phyloP scores from a whole-genome alignment of 208 protist species.

The Crithidia sp. region DNA sequence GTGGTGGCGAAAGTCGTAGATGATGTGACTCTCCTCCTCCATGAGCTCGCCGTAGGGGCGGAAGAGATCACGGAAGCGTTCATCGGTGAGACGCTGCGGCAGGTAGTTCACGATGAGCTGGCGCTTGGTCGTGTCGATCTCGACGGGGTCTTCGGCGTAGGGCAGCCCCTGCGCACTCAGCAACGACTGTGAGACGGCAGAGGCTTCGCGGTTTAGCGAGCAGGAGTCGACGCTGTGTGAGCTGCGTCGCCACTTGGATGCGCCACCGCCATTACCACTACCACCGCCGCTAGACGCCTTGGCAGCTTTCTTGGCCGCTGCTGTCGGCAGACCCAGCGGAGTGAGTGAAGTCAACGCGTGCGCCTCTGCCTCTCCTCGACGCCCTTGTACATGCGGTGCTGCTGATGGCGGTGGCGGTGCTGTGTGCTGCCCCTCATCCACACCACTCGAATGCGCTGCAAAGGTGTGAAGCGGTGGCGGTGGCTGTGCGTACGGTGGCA shows the following conservation, averaged over 20 bases:
- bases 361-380: too few species aligned
- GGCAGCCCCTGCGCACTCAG: slow-evolving; percentile 34
- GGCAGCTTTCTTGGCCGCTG: too few species aligned
- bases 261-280: neutral
- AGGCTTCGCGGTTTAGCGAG: neutral
- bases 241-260: neutral
- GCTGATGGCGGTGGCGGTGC: too few species aligned
- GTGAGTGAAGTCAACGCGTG: too few species aligned
- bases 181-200: neutral
- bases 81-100: slow-evolving; percentile 52
- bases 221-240: neutral
- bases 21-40: slow-evolving; percentile 54
- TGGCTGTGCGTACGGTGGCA: too few species aligned
- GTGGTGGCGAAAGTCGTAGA: slow-evolving; percentile 53
- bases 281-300: neutral
- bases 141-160: slow-evolving; percentile 50
- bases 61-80: slow-evolving; percentile 57
- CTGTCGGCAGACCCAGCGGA: too few species aligned
- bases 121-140: slow-evolving; percentile 52
- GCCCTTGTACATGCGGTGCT: too few species aligned
- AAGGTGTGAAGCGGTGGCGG: neutral
- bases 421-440: too few species aligned
- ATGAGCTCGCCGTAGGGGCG: slow-evolving; percentile 49
- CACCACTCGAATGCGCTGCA: neutral
- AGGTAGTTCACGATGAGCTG: slow-evolving; percentile 81